Base-by-base conservation (phyloP, 192 early-diverging fungal genomes). In the Podila clonocystis region DNA sequence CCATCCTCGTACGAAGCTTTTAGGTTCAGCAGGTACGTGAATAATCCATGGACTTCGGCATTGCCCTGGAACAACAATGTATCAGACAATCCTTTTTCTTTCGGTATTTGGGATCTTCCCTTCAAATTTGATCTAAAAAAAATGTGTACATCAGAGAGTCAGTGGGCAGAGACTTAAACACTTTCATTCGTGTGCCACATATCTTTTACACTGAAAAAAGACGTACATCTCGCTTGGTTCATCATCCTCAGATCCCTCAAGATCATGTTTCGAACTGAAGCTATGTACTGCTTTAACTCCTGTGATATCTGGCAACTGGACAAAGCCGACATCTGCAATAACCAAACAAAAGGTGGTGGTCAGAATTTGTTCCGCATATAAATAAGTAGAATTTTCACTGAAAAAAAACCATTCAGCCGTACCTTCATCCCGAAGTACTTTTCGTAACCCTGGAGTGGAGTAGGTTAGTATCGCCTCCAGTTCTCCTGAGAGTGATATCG, bases 361-460 rank as follows among this genome's bases (percentile, higher is more conserved):
- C 30, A 36, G 30, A 34, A 65, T 70, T 70, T 76, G 17, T 15
- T 76, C 67, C 74, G 74, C 74, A 38, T 7, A 58, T 36, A 15
- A 12, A 12, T 1, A 49, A 9, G 22, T 19, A 36, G 55, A 6
- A 6, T 55, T 55, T 26, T n/a, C 0, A 6, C 5, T 55, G 24
- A 3, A 55, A 24, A 55, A 24, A n/a, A 55, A 55, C 22, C 19
- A 7, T 9, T 20, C 33, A 50, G 4, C 7, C 8, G 4, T 58
- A 75, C 82, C 82, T 64, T 83, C 82, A 17, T 72, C 60, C 7
- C 38, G 24, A 1, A 83, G 61, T 5, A 70, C 74, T 48, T 83
- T 68, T 19, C 82, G 65, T 8, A 83, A 41, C 22, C 82, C 82
- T 15, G 74, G 73, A 1, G 82, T 76, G 8, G 82, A 83, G 58